Evolutionary conservation across 169 alveolate species (phyloP), one percentile per base, ranked within the genome.

Genomic region (Cryptosporidium sp.): DNA sequence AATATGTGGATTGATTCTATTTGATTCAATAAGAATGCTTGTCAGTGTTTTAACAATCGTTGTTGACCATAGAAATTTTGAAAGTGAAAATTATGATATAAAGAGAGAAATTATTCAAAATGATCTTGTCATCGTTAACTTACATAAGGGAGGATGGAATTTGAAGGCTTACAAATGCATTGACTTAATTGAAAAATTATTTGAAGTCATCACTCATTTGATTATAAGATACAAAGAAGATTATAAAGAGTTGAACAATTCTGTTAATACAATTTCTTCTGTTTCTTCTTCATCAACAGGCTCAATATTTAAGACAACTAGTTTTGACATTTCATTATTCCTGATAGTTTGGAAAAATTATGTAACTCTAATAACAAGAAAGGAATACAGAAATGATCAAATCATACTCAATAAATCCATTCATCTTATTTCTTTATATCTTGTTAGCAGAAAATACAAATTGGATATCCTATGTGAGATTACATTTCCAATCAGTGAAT

Each of bases 391-490:
- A 42, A 23, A 80, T 45, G 62, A 80, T 51, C n/a, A 31, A 16
- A 44, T 16, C 18, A 10, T 31, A 37, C 35, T 80, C 6, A 44
- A 80, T 23, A 44, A 62, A 14, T 37, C 75, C 8, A 80, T 80
- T 14, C 75, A 33, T 8, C 35, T 60, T 18, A 23, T 31, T 80
- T 80, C 39, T 10, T n/a, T 39, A 18, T 45, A 80, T 2, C 53
- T 80, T 58, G 35, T 80, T 23, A 80, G 44, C 29, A 62, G 39
- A n/a, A 80, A 80, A n/a, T 80, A 80, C 42, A 62, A 39, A n/a
- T 44, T 80, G 39, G 89, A 80, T 80, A 61, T 80, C 21, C 68
- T 80, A 5, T 80, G 89, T 65, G 72, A 61, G 39, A 80, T 80
- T 26, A 80, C 89, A 12, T 65, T 80, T 62, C 21, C 23, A 21